Conservation (phyloP, 2,329 filamentous ascomycete genomes). For the Acephala macrosclerotiorum region DNA sequence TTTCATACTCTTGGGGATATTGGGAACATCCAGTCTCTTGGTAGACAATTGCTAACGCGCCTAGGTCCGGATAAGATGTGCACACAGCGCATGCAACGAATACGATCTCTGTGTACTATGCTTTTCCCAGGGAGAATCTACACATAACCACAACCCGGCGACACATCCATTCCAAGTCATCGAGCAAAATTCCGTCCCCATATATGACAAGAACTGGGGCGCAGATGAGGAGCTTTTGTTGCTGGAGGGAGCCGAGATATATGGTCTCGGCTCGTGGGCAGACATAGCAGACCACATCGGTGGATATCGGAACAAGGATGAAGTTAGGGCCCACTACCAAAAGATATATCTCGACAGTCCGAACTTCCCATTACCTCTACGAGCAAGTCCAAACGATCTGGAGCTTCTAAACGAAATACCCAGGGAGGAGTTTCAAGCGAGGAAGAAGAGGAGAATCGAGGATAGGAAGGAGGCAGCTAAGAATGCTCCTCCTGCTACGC, state of each 20-base stretch:
- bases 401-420: constrained; percentile 81
- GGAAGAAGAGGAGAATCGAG: constrained; percentile 94
- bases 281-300: constrained; percentile 99
- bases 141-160: constrained; percentile 84
- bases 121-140: constrained; percentile 82
- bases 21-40: constrained; percentile 2
- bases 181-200: constrained; percentile 97
- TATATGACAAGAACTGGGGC: constrained; percentile 94
- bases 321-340: constrained; percentile 94
- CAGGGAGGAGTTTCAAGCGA: constrained; percentile 89
- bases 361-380: constrained; percentile 84
- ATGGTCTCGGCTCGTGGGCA: constrained; percentile 95
- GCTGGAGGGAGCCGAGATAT: constrained; percentile 93
- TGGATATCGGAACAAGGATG: constrained; percentile 91
- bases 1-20: constrained; percentile 7
- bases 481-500: constrained; percentile 80
- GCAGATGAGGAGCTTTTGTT: constrained; percentile 96
- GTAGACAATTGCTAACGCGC: constrained; percentile 17
- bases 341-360: constrained; percentile 85
- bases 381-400: constrained; percentile 83
- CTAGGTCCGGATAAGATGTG: constrained; percentile 94
- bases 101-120: constrained; percentile 98
- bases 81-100: constrained; percentile 78
- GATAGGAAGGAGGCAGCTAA: constrained; percentile 88
- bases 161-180: constrained; percentile 93